These are phyloP conservation scores for Leucosporidium yakuticum DNA, from an alignment of 768 basidiomycete species.

Conservation along the genomic window DNA sequence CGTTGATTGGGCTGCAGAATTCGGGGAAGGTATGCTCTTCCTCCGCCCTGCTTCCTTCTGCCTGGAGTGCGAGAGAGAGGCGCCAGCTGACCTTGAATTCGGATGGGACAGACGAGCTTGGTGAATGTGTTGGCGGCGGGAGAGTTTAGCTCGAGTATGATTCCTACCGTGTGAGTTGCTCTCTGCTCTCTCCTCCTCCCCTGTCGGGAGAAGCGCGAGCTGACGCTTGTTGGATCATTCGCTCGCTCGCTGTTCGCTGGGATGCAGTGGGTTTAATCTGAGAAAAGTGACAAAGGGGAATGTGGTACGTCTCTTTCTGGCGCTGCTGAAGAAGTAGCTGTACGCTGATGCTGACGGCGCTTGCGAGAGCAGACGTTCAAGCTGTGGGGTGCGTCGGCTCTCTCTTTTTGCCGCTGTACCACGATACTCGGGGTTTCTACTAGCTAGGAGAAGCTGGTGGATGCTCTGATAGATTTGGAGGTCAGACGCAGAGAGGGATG, in stretches of 20 bases:
- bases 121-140: slow-evolving; percentile 27
- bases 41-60: neutral
- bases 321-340: neutral
- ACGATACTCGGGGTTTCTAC: neutral
- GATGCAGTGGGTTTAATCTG: slow-evolving; percentile 29
- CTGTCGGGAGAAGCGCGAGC: neutral
- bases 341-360: neutral
- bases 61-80: neutral
- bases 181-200: too few species aligned
- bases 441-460: neutral
- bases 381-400: slow-evolving; percentile 25
- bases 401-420: neutral
- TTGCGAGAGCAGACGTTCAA: slow-evolving; percentile 21
- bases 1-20: slow-evolving; percentile 29
- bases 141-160: slow-evolving; percentile 30
- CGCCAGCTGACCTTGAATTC: neutral
- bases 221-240: neutral
- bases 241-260: neutral
- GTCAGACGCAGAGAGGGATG: too few species aligned
- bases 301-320: slow-evolving; percentile 2
- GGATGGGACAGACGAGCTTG: slow-evolving; percentile 16
- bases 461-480: too few species aligned
- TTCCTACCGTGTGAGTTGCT: slow-evolving; percentile 31
- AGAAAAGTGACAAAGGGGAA: slow-evolving; percentile 15
- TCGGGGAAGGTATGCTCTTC: slow-evolving; percentile 22